These are phyloP conservation scores for Pestalotiopsis sp. DNA, from an alignment of 2,329 filamentous ascomycete genomes.

Conservation along the genomic window DNA sequence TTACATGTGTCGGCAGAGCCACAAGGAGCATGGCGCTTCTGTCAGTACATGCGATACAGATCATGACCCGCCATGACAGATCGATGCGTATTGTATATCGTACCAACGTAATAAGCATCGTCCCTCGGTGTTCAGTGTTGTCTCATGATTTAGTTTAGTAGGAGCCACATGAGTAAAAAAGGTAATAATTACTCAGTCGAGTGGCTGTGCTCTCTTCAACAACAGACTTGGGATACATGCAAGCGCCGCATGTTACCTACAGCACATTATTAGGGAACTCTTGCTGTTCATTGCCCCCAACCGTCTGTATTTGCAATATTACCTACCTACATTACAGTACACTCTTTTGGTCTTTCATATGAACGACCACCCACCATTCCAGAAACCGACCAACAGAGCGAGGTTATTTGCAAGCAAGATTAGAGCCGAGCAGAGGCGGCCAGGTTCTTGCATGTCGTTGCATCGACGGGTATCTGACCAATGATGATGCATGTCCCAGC, in stretches of 20 bases:
- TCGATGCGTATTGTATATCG: too few species aligned
- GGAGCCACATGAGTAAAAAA: too few species aligned
- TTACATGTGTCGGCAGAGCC: background rate
- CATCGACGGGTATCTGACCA: constrained; percentile 14
- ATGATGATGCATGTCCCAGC: constrained; percentile 10
- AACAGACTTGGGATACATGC: background rate
- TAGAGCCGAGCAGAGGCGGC: background rate
- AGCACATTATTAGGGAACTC: background rate
- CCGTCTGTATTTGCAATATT: background rate
- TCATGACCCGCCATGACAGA: too few species aligned
- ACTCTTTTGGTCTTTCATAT: background rate
- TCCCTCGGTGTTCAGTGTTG: too few species aligned
- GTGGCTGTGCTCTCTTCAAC: background rate
- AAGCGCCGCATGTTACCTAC: background rate
- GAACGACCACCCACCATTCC: background rate
- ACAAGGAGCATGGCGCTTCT: too few species aligned
- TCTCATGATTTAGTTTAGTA: too few species aligned
- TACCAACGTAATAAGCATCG: too few species aligned
- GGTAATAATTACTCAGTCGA: too few species aligned
- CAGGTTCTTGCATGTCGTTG: constrained; percentile 1
- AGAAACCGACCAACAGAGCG: background rate
- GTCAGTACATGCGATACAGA: too few species aligned
- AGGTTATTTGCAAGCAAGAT: background rate
- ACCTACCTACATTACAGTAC: background rate
- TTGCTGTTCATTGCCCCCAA: background rate